A percentile compares a stretch with the other conserved stretches of the same genome.
Evolutionary conservation across 192 early-diverging fungal species (phyloP).

Genomic region (Chytriomyces confervae): DNA sequence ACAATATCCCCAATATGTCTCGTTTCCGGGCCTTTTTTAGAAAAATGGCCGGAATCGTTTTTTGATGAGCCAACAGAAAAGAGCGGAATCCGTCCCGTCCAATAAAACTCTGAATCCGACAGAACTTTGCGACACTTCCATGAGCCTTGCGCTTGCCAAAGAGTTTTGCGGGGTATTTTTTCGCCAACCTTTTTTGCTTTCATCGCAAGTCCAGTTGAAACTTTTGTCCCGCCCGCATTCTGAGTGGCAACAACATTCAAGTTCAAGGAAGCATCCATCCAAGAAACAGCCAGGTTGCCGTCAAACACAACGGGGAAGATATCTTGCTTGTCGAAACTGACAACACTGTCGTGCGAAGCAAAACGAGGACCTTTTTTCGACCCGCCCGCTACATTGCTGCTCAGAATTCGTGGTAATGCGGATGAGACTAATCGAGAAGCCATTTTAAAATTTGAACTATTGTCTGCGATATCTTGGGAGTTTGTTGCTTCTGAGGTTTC

Average conservation of each 20-base stretch:
- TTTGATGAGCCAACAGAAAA: constrained; percentile 14
- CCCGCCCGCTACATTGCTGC: not conserved
- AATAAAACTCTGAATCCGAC: constrained; percentile 20
- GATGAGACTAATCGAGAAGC: constrained; percentile 17
- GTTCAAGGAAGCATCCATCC: constrained; percentile 25
- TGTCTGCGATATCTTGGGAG: too few species aligned
- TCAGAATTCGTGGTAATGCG: constrained; percentile 10
- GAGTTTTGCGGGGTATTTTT: not conserved
- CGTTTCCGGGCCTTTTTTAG: not conserved
- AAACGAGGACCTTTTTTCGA: not conserved
- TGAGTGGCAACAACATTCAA: constrained; percentile 36
- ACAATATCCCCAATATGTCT: constrained; percentile 22
- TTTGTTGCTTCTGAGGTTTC: not conserved
- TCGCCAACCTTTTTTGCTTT: not conserved
- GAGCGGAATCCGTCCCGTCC: constrained; percentile 35
- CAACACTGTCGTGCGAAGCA: not conserved
- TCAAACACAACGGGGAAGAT: constrained; percentile 43
- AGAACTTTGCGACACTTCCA: constrained; percentile 37
- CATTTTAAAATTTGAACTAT: not conserved
- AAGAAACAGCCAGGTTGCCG: constrained; percentile 26
- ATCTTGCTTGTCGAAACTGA: constrained; percentile 36
- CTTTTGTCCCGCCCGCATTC: too few species aligned
- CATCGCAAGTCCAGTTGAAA: not conserved
- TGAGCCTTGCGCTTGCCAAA: constrained; percentile 32
- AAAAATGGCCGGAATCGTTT: not conserved